phyloP scores from a whole-genome alignment of 129 eudicot species.

The Flaveria sonorensis region DNA sequence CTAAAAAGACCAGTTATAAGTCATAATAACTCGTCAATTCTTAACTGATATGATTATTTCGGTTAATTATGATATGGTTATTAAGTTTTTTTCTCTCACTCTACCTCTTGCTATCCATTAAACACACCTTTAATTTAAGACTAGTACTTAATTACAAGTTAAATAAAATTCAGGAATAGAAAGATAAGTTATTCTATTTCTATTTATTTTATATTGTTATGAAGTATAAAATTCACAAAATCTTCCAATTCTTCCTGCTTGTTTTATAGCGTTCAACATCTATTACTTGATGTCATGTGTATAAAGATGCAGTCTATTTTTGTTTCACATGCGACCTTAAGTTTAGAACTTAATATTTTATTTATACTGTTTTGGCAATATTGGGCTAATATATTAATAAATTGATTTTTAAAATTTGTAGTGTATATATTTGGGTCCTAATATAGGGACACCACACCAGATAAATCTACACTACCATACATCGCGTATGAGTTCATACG shows the following conservation, averaged over 20 bases:
- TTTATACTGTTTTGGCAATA: constrained; percentile 18
- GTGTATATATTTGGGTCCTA: too few species aligned
- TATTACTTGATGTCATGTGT: constrained; percentile 33
- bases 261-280: constrained; percentile 26
- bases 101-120: too few species aligned
- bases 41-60: too few species aligned
- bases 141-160: too few species aligned
- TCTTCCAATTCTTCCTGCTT: constrained; percentile 28
- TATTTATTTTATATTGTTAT: neutral
- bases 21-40: too few species aligned
- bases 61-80: too few species aligned
- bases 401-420: neutral
- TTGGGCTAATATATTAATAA: constrained; percentile 9
- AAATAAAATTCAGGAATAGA: neutral
- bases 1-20: too few species aligned
- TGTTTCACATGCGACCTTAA: constrained; percentile 36
- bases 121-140: too few species aligned
- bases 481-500: too few species aligned
- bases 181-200: neutral
- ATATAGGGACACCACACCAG: too few species aligned
- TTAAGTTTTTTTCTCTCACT: too few species aligned
- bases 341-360: neutral
- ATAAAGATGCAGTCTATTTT: constrained; percentile 19
- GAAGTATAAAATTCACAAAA: neutral
- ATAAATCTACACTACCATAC: too few species aligned